Base-by-base conservation (phyloP, 177 flowering plant species). In the Vitis hybrid region DNA sequence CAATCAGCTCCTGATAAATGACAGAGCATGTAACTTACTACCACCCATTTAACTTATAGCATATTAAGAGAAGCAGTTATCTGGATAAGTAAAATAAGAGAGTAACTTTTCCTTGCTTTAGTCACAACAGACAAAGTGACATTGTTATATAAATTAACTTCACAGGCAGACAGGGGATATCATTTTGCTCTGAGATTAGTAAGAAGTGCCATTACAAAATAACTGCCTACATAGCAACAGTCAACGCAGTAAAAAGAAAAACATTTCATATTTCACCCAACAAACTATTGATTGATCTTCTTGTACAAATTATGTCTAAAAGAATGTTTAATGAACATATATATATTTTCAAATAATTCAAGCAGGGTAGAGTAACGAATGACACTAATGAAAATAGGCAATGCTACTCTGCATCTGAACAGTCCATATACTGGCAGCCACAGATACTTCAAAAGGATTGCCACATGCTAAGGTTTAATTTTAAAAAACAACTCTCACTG, bases 1-100 rank as follows among this genome's bases (percentile, higher is more conserved):
- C 96, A 69, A 93, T 73, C 51, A 95, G 89, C 72, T 95, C 98
- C 99, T 95, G 83, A 51, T 69, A 62, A 40, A 64, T 32, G 58
- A 11, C 7, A 35, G 0, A 35, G 7, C 46, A 6, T 35, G 46
- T 35, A 35, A 35, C 46, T 6, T 35, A 35, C 46, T 35, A 56
- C 32, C 70, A 35, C 2, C 50, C 40, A 24, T 24, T 66, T 4
- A 66, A 59, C n/a, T 8, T 4, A 13, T 11, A 56, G 54, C 12
- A 19, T 8, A 65, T 54, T 54, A 54, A 54, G 7, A 14, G 7
- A 54, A 54, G 56, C 56, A 54, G 56, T 6, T 13, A 11, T 54
- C 56, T 54, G n/a, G 56, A 54, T 17, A 4, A 14, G 17, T 17
- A 54, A 54, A 54, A 1, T 13, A 14, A 13, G 15, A 54, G 6